Evolutionary conservation across 768 basidiomycete species (phyloP).

Genomic region (Dacryopinax primogenitus): DNA sequence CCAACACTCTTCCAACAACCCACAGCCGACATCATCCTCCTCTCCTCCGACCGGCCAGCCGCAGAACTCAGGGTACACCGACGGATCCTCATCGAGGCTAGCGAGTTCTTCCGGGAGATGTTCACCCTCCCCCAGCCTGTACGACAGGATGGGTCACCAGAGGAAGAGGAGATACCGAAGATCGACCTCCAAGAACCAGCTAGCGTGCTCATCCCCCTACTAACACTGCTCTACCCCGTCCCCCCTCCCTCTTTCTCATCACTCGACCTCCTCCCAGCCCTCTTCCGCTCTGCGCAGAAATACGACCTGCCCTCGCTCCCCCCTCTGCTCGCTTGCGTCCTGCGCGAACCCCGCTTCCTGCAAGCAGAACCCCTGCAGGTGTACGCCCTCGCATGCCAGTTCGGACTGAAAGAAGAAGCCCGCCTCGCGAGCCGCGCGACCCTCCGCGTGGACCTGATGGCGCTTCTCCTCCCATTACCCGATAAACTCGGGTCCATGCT

Average conservation of each 20-base stretch:
- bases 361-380: background rate
- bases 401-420: background rate
- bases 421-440: background rate
- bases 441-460: background rate
- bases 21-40: background rate
- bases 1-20: background rate
- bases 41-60: background rate
- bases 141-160: background rate
- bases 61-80: conserved; percentile 46
- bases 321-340: background rate
- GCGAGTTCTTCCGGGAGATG: conserved; percentile 51
- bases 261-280: background rate
- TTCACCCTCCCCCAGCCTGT: conserved; percentile 43
- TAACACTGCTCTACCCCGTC: conserved; percentile 5
- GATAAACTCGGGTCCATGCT: background rate
- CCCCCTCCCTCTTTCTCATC: background rate
- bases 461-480: background rate
- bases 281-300: background rate
- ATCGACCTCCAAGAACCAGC: background rate
- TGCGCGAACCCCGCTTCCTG: background rate
- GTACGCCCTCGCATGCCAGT: conserved; percentile 4
- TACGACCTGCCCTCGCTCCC: conserved; percentile 1
- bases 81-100: conserved; percentile 47
- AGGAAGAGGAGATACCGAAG: background rate
- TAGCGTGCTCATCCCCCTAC: background rate